Evolutionary conservation across 1,284 basidiomycete genomes (phyloP).

Genomic region (Trichosporon faecale): DNA sequence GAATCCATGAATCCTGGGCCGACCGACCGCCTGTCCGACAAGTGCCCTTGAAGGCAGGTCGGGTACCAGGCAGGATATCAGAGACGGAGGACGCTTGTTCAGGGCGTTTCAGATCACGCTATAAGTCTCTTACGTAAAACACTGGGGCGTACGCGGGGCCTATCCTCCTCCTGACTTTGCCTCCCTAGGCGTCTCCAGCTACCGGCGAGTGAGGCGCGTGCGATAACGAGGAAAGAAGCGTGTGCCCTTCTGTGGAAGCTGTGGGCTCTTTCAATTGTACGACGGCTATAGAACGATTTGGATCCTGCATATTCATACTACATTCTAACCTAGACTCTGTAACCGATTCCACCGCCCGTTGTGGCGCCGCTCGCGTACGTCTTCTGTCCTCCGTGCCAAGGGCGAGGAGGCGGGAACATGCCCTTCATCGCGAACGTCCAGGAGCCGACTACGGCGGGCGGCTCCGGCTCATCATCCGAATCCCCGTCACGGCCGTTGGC

Average conservation of each 20-base stretch:
- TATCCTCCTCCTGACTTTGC: background rate
- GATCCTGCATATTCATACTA: background rate
- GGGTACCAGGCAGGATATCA: background rate
- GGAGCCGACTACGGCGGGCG: conserved; percentile 45
- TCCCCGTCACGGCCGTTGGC: conserved; percentile 19
- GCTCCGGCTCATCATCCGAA: conserved; percentile 33
- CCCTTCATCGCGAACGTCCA: conserved; percentile 53
- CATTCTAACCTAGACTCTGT: conserved; percentile 19
- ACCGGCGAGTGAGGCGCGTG: background rate
- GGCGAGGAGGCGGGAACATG: conserved; percentile 52
- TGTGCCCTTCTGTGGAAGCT: background rate
- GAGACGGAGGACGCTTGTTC: background rate
- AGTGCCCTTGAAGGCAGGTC: background rate
- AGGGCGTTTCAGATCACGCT: conserved; percentile 5
- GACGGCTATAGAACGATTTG: background rate
- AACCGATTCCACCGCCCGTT: conserved; percentile 45
- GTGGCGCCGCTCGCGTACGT: conserved; percentile 46
- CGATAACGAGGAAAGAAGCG: background rate
- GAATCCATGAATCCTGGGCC: background rate
- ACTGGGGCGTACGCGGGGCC: background rate
- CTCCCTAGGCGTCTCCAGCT: no score
- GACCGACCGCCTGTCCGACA: background rate
- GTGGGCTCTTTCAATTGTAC: background rate
- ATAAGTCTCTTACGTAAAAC: background rate
- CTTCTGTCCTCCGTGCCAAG: conserved; percentile 41